These are phyloP conservation scores for Wickerhamiella cacticola DNA, from an alignment of 805 yeast species.

Conservation along the genomic window DNA sequence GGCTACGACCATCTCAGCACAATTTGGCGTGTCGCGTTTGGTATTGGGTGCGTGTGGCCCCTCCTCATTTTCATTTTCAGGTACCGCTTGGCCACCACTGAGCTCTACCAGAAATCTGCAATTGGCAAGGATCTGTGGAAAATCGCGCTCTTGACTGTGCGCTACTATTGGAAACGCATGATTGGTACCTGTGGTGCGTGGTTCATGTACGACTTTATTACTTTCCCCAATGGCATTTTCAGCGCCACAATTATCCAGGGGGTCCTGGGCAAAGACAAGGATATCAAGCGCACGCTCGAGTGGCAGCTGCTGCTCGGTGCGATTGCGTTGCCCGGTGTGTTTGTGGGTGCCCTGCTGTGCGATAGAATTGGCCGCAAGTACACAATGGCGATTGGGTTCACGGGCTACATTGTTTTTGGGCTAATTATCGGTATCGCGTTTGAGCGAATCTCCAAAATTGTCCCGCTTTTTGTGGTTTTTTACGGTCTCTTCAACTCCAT, in stretches of 20 bases:
- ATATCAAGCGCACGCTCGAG: constrained; percentile 50
- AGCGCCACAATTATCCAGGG: constrained; percentile 47
- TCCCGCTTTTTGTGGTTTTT: constrained; percentile 54
- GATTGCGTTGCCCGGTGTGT: constrained; percentile 62
- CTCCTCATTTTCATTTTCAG: constrained; percentile 60
- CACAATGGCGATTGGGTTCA: constrained; percentile 58
- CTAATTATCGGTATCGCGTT: constrained; percentile 36
- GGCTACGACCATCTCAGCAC: constrained; percentile 33
- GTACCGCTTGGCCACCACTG: constrained; percentile 54
- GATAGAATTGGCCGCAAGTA: constrained; percentile 60
- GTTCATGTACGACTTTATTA: constrained; percentile 72
- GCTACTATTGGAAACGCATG: constrained; percentile 55
- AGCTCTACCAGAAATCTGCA: constrained; percentile 50
- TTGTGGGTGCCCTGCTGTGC: constrained; percentile 53
- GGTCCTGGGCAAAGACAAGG: constrained; percentile 24
- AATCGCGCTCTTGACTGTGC: constrained; percentile 34
- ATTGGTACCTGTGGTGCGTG: constrained; percentile 64
- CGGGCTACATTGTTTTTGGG: constrained; percentile 53
- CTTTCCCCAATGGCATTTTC: constrained; percentile 68
- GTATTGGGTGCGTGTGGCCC: constrained; percentile 67
- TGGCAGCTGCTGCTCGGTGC: constrained; percentile 58
- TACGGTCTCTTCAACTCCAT: constrained; percentile 59
- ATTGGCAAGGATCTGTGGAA: constrained; percentile 40
- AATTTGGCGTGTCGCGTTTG: constrained; percentile 62
- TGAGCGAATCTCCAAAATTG: constrained; percentile 42